Conservation (phyloP, 2,329 filamentous ascomycete genomes). For the Cordyceps farinosa region DNA sequence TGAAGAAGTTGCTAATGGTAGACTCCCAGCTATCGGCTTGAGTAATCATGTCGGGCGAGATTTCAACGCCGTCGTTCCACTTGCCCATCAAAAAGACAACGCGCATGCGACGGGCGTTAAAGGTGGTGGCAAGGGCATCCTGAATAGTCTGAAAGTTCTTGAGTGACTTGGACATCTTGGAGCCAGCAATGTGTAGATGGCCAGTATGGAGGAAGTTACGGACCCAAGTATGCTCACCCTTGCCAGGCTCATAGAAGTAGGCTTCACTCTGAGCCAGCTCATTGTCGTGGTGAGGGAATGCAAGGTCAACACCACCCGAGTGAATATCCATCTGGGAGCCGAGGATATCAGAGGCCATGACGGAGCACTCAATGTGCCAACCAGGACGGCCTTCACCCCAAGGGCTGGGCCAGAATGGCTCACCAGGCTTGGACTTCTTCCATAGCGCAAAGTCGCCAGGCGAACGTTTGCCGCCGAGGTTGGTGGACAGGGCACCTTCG, state of each 20-base stretch:
- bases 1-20: conserved; percentile 66
- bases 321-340: conserved; percentile 87
- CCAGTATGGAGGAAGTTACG: conserved; percentile 97
- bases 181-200: conserved; percentile 77
- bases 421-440: conserved; percentile 89
- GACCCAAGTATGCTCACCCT: conserved; percentile 71
- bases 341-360: conserved; percentile 89
- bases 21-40: conserved; percentile 77
- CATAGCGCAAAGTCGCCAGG: conserved; percentile 86
- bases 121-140: conserved; percentile 67
- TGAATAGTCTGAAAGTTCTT: conserved; percentile 96
- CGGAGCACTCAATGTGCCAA: conserved; percentile 97
- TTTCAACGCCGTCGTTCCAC: conserved; percentile 90
- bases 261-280: conserved; percentile 87
- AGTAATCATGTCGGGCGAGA: conserved; percentile 76
- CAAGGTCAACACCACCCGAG: conserved; percentile 85
- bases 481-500: conserved; percentile 73
- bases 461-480: conserved; percentile 63
- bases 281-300: conserved; percentile 91
- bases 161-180: conserved; percentile 92
- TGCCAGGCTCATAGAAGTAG: conserved; percentile 60
- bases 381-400: conserved; percentile 88
- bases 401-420: conserved; percentile 82
- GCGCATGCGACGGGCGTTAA: conserved; percentile 74
- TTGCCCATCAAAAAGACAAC: conserved; percentile 83